Base-by-base conservation (phyloP, 148 eudicot species). In the Cornus suecica region DNA sequence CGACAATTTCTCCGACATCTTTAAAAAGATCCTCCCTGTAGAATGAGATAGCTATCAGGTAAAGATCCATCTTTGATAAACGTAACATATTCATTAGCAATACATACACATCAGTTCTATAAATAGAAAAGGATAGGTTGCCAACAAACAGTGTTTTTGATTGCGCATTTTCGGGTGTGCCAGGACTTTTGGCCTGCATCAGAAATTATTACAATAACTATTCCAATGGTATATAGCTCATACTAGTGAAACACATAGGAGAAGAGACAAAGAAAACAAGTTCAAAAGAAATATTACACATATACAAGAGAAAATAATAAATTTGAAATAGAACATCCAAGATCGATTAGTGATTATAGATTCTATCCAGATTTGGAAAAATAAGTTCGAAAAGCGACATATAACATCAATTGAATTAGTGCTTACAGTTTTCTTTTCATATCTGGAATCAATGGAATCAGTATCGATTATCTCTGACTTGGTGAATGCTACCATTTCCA, bases 131-230 rank as follows among this genome's bases (percentile, higher is more conserved):
- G 3, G 91, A 74, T 13, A 95, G 81, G 79, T 95, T 95, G 41
- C 94, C 99, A 71, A 81, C 86, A 83, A 92, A 95, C 65, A 95
- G 80, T 2, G 94, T 89, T 78, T 88, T 95, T 11, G 92, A 83
- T 29, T 90, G 94, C 10, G 75, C 68, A 23, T 82, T 8, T 79
- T 90, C 82, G 14, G 90, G 88, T 68, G 92, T 84, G 10, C 78
- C 83, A 20, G 97, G 94, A 30, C 92, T 82, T 78, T 89, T 76
- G 8, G 92, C 89, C 97, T 95, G 88, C 80, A 86, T 13, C 77
- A 28, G n/a, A 29, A 68, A 34, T 48, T 48, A 54, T 70, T 37
- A 2, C 4, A 76, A 5, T 28, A 52, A 1, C 42, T 37, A 18
- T 30, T 65, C 27, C 25, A 26, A 58, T 10, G 23, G 70, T 1